Base-by-base conservation (phyloP, 2,329 filamentous ascomycete genomes). In the Pleurostoma richardsiae region DNA sequence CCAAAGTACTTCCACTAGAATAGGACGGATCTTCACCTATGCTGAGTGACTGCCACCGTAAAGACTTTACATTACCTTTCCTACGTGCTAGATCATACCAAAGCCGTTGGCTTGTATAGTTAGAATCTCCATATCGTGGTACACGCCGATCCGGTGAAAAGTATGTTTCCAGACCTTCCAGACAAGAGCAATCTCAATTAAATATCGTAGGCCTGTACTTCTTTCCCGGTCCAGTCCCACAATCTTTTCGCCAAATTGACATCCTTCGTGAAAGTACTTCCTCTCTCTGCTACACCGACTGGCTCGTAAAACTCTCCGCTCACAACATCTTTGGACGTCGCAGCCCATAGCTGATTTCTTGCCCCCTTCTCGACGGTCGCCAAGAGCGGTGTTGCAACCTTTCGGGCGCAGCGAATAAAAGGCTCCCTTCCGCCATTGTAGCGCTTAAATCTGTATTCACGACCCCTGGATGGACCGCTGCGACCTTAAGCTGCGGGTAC, bases 341-440 rank as follows among this genome's bases (percentile, higher is more conserved):
- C 59, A 10, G 67, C 69, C 71, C 71, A 74, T 3, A 74, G 57
- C 55, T 73, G 69, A 46, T 69, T 71, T 49, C 55, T 59, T 4
- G 57, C 64, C 1, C 71, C 71, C 29, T 62, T 49, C 27, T 63
- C 56, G 11, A 45, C 47, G 5, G 39, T 42, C 7, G 11, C 5
- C 29, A 43, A 43, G 4, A 30, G 27, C 29, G 30, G 29, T 2
- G 8, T 6, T 40, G 28, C 5, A 48, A 29, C 10, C 50, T 5
- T 19, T 19, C 19, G 11, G 46, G 27, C 41, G 10, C 41, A 40
- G 8, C 8, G 2, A n/a, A 36, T 36, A n/a, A 2, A 36, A n/a
- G n/a, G 8, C 8, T 36, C 8, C 33, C 33, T n/a, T 36, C 33
- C 8, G 33, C 33, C n/a, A 8, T 36, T 36, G 6, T 36, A 4